phyloP scores from a whole-genome alignment of 768 basidiomycete species.

The Lentinula detonsa region DNA sequence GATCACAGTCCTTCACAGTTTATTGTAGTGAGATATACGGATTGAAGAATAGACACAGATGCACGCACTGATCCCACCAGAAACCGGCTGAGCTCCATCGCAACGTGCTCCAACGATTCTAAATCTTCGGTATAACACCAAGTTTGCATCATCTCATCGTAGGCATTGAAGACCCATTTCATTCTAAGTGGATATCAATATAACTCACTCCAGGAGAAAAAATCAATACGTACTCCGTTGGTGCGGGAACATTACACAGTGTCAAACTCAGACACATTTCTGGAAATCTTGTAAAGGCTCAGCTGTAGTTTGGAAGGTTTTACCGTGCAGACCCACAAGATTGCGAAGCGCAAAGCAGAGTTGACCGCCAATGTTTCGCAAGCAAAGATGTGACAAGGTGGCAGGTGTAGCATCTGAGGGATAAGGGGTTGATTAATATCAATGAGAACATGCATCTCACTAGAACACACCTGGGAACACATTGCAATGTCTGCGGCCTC shows the following conservation, averaged over 20 bases:
- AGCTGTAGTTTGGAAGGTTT: not conserved
- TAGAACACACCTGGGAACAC: slow-evolving; percentile 48
- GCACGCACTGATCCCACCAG: slow-evolving; percentile 50
- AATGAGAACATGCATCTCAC: not conserved
- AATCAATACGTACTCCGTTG: slow-evolving; percentile 48
- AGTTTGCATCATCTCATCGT: slow-evolving; percentile 54
- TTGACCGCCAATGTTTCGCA: slow-evolving; percentile 54
- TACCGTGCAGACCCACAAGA: slow-evolving; percentile 41
- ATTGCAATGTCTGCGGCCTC: slow-evolving; percentile 73
- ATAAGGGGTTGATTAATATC: not conserved
- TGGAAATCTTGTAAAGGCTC: slow-evolving; percentile 47
- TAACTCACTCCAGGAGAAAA: not conserved
- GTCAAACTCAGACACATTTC: slow-evolving; percentile 65
- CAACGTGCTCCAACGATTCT: slow-evolving; percentile 61
- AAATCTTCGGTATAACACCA: slow-evolving; percentile 66
- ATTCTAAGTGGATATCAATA: slow-evolving; percentile 29
- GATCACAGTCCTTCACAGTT: slow-evolving; percentile 36
- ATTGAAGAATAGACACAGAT: not conserved
- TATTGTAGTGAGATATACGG: not conserved
- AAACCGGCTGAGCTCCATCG: slow-evolving; percentile 50
- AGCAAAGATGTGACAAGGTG: slow-evolving; percentile 67
- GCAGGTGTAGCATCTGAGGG: slow-evolving; percentile 50
- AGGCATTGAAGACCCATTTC: slow-evolving; percentile 53
- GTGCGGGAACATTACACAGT: slow-evolving; percentile 61
- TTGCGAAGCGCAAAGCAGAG: slow-evolving; percentile 57